phyloP scores from a whole-genome alignment of 2,329 filamentous ascomycete genomes.

The Fusarium virguliforme region DNA sequence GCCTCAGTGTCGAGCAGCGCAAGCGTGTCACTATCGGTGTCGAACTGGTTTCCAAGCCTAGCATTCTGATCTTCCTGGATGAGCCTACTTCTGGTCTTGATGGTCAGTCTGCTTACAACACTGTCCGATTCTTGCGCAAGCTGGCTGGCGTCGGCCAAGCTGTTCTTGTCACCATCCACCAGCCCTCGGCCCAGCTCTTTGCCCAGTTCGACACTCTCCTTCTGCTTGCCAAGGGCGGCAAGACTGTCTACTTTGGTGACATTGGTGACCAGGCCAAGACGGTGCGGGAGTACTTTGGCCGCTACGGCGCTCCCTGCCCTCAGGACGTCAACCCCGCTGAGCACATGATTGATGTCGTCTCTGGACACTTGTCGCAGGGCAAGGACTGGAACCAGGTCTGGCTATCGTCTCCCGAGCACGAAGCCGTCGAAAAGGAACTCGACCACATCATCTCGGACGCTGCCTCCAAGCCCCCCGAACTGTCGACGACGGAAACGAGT shows the following conservation, averaged over 20 bases:
- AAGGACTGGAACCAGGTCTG: conserved; percentile 80
- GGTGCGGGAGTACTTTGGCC: conserved; percentile 76
- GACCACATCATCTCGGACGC: conserved; percentile 73
- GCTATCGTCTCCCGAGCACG: conserved; percentile 75
- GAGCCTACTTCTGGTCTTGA: conserved; percentile 78
- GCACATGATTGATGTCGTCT: conserved; percentile 78
- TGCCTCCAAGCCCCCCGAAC: conserved; percentile 60
- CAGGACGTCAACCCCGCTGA: conserved; percentile 79
- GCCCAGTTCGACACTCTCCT: conserved; percentile 77
- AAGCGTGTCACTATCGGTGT: conserved; percentile 74
- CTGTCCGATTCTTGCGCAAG: conserved; percentile 76
- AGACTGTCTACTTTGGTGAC: conserved; percentile 78
- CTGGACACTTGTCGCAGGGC: conserved; percentile 63
- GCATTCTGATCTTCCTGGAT: conserved; percentile 73
- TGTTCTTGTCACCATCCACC: conserved; percentile 79
- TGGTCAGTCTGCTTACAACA: conserved; percentile 77
- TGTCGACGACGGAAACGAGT: conserved; percentile 74
- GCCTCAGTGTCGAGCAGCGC: conserved; percentile 68
- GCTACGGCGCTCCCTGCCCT: conserved; percentile 75
- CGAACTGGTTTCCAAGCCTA: conserved; percentile 74
- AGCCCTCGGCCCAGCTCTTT: conserved; percentile 78
- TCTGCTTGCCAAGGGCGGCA: conserved; percentile 75
- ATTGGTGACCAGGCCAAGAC: conserved; percentile 71
- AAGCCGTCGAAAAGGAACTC: conserved; percentile 73
- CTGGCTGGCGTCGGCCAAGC: conserved; percentile 77